Base-by-base conservation (phyloP, 148 eudicot species). In the Drosera capensis region DNA sequence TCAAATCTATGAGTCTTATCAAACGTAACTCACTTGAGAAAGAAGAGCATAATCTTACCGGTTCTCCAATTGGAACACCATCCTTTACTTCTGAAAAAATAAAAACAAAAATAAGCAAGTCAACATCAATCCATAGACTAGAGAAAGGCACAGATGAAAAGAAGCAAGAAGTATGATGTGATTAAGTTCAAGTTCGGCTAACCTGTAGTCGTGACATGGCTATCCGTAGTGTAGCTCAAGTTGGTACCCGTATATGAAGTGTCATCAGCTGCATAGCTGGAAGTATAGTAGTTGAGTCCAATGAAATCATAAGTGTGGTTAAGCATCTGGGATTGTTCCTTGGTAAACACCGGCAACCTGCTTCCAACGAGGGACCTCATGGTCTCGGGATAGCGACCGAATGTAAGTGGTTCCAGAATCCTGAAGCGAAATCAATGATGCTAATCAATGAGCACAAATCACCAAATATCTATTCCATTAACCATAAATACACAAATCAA, bases 201-300 rank as follows among this genome's bases (percentile, higher is more conserved):
- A 82, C 94, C 22, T 6, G 70, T 54, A n/a, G n/a, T n/a, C n/a
- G n/a, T n/a, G n/a, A n/a, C n/a, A n/a, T n/a, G n/a, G n/a, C n/a
- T n/a, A n/a, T n/a, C n/a, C n/a, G n/a, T n/a, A n/a, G n/a, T n/a
- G n/a, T n/a, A 43, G 55, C 48, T 30, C 18, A 46, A 18, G 48
- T 59, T 19, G 39, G 47, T 44, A 4, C 36, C 36, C 5, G 49
- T 40, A 3, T 7, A 19, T 25, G 43, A 12, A 39, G 25, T 30
- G 43, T 54, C 17, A 8, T 11, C 3, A 5, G 56, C 26, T 12
- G 57, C 73, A 42, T 58, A 63, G 12, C 47, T 38, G 21, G 62
- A 45, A 5, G 68, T 44, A 43, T 68, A 63, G 38, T 68, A 63
- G 37, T 68, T 68, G 23, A 68, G 41, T 45, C 72, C 72, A 23